Conservation (phyloP, 148 eudicot species). For the Suaeda aralocaspica region DNA sequence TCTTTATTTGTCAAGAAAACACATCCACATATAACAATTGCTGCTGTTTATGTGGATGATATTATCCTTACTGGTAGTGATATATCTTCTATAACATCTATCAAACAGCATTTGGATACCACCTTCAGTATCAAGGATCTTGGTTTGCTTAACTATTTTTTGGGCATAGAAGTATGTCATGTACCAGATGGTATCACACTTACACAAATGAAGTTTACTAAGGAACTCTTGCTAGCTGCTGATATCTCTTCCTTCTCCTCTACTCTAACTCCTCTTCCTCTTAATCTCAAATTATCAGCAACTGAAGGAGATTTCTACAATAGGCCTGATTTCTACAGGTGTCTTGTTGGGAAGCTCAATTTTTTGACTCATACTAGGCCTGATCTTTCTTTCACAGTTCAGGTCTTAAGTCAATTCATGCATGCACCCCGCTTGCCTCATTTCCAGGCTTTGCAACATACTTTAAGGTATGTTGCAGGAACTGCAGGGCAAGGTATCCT, state of each 20-base stretch:
- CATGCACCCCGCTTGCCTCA: too few relatives aligned
- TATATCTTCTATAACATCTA: background rate
- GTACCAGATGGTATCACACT: background rate
- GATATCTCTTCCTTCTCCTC: background rate
- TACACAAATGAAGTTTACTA: background rate
- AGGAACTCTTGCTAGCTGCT: background rate
- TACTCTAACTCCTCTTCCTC: background rate
- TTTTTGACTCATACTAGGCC: too few relatives aligned
- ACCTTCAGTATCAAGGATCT: background rate
- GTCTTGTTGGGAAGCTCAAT: too few relatives aligned
- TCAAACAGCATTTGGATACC: too few relatives aligned
- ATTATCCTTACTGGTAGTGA: background rate
- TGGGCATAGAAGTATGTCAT: background rate
- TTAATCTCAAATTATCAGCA: background rate
- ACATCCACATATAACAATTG: background rate
- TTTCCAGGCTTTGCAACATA: too few relatives aligned
- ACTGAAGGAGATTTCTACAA: background rate
- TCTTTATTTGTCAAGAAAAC: background rate
- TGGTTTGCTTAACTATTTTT: background rate
- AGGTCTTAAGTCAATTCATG: too few relatives aligned
- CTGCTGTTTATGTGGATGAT: background rate
- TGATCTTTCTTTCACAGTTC: too few relatives aligned
- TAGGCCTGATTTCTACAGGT: too few relatives aligned
- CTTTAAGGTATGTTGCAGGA: too few relatives aligned
- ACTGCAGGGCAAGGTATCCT: too few relatives aligned